Base-by-base conservation (phyloP, 192 early-diverging fungal genomes). In the Coemansia sp. region DNA sequence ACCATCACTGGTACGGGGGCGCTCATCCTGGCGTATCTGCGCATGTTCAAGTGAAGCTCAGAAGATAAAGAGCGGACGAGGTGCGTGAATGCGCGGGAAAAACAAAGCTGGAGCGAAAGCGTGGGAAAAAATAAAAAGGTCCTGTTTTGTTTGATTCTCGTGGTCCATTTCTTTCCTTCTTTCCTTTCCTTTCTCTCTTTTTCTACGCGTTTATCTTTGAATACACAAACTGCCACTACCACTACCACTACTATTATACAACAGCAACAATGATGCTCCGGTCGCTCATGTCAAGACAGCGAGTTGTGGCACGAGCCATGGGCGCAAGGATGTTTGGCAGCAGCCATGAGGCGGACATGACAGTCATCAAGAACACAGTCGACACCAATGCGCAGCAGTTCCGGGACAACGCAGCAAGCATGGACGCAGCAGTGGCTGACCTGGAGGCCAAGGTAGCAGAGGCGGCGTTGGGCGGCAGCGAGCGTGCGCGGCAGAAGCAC, bases 1-100 rank as follows among this genome's bases (percentile, higher is more conserved):
- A 92, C 91, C 11, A 89, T 92, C 48, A 89, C 89, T n/a, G 89
- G 88, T 83, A 87, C 87, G 15, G 91, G 89, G n/a, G 87, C 89
- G 28, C 76, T 92, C 61, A 84, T 92, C 30, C 77, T 92, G 62
- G 78, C 78, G 11, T 81, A 81, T 34, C 62, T 81, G 38, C 61
- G 78, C 23, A 81, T 81, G 78, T 75, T 81, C 68, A 81, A 75
- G 57, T 81, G 40, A 74, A 20, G 40, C 42, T 29, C 54, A 45
- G 30, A 1, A 4, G n/a, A n/a, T n/a, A n/a, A n/a, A n/a, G n/a
- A n/a, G n/a, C n/a, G n/a, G n/a, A n/a, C n/a, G n/a, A n/a, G n/a
- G n/a, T n/a, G n/a, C n/a, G 6, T 0, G 14, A 25, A 48, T 1
- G 19, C 45, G 45, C 14, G 45, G 45, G 45, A 48, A 48, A 20